A percentile compares a stretch with the other conserved stretches of the same genome.
Conservation (phyloP, 257 asterid genomes). For the Gentiana straminea region DNA sequence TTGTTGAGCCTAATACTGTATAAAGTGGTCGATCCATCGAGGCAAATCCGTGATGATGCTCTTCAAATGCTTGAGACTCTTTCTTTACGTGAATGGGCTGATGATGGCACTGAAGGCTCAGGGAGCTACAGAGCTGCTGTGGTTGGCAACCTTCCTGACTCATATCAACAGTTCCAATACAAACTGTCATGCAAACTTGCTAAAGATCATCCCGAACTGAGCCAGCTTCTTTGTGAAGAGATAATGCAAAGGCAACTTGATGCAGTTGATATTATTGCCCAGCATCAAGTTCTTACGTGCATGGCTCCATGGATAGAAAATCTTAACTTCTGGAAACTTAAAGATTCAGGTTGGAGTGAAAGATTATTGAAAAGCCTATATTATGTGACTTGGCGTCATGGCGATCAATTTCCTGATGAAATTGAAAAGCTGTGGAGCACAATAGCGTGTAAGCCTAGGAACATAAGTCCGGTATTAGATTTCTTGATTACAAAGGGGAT, state of each 20-base stretch:
- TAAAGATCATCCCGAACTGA: constrained; percentile 93
- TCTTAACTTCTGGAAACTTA: constrained; percentile 95
- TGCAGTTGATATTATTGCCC: constrained; percentile 98
- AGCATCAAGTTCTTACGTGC: constrained; percentile 98
- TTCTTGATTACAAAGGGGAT: constrained; percentile 96
- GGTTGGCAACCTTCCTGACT: constrained; percentile 98
- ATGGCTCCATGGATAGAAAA: constrained; percentile 99
- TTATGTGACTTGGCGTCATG: constrained; percentile 97
- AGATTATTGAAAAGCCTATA: constrained; percentile 88
- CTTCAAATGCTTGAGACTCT: constrained; percentile 99
- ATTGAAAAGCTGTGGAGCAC: constrained; percentile 99
- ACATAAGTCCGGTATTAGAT: constrained; percentile 92
- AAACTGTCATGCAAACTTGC: constrained; percentile 99
- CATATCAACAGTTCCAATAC: constrained; percentile 97
- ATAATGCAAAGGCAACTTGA: constrained; percentile 99
- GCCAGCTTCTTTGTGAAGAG: constrained; percentile 98
- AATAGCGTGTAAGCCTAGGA: constrained; percentile 92
- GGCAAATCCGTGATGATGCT: constrained; percentile 99
- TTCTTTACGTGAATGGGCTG: constrained; percentile 97
- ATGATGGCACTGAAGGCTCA: constrained; percentile 81
- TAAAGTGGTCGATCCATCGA: constrained; percentile 98
- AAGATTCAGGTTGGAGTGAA: constrained; percentile 98
- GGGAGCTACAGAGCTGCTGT: constrained; percentile 97
- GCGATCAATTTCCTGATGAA: constrained; percentile 99
- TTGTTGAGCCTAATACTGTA: constrained; percentile 89